These are phyloP conservation scores for Aspergillus uvarum DNA, from an alignment of 2,329 filamentous ascomycete genomes.

Conservation along the genomic window DNA sequence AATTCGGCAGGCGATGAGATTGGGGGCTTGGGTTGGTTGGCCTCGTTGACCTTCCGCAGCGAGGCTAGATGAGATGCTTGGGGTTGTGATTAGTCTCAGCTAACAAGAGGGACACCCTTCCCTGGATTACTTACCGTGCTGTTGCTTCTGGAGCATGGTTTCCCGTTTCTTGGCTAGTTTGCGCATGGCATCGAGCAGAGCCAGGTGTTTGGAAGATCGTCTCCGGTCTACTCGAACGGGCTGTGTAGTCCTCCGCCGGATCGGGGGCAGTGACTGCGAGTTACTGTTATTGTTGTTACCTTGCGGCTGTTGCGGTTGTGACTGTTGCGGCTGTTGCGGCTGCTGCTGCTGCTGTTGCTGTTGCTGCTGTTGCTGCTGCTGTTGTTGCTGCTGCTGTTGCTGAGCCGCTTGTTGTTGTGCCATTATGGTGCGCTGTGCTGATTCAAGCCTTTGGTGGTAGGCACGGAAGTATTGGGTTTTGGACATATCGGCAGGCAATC, in stretches of 20 bases:
- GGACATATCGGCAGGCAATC: conserved; percentile 85
- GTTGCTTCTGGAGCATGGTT: conserved; percentile 78
- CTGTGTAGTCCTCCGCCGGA: conserved; percentile 68
- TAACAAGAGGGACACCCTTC: background rate
- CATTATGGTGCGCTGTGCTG: conserved; percentile 60
- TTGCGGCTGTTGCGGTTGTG: conserved; percentile 44
- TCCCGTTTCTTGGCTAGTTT: conserved; percentile 95
- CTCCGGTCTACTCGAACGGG: conserved; percentile 84
- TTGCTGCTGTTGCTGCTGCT: conserved; percentile 54
- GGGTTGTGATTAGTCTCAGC: conserved; percentile 5
- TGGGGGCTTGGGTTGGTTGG: conserved; percentile 57
- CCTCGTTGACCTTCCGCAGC: conserved; percentile 76
- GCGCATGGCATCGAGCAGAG: conserved; percentile 89
- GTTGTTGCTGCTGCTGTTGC: conserved; percentile 48
- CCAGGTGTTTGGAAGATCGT: conserved; percentile 80
- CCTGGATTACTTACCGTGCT: conserved; percentile 58
- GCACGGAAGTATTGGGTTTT: conserved; percentile 94
- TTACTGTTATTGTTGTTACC: conserved; percentile 40
- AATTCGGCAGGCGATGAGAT: conserved; percentile 84
- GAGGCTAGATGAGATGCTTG: conserved; percentile 68
- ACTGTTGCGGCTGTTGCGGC: conserved; percentile 52
- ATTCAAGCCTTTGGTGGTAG: conserved; percentile 63
- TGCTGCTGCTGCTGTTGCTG: conserved; percentile 48
- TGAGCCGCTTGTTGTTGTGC: conserved; percentile 56
- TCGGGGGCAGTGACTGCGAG: conserved; percentile 53